Evolutionary conservation across 192 early-diverging fungal genomes (phyloP).

Genomic region (Coemansia sp.): DNA sequence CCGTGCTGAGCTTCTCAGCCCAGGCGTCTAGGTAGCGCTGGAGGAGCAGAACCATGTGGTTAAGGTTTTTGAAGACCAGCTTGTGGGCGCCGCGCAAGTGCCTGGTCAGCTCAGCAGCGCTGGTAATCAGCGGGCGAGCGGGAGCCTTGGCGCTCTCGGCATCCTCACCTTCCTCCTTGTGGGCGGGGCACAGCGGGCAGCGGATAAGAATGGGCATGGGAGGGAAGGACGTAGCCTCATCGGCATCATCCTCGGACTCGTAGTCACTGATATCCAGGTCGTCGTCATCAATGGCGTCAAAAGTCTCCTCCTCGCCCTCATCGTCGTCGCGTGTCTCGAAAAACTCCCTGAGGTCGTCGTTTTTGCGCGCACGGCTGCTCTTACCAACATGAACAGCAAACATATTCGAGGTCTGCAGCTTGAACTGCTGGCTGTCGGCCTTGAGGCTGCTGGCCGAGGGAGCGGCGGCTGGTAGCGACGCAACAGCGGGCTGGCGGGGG

Average conservation of each 20-base stretch:
- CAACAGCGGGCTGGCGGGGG: background rate
- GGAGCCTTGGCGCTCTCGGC: background rate
- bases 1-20: conserved; percentile 57
- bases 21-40: conserved; percentile 75
- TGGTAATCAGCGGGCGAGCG: conserved; percentile 40
- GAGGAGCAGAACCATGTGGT: conserved; percentile 74
- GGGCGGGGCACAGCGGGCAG: conserved; percentile 68
- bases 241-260: conserved; percentile 47
- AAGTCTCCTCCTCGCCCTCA: conserved; percentile 27
- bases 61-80: conserved; percentile 65
- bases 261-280: conserved; percentile 46
- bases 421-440: conserved; percentile 18
- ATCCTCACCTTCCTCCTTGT: background rate
- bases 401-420: conserved; percentile 41
- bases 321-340: conserved; percentile 40
- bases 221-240: conserved; percentile 42
- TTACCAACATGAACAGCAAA: conserved; percentile 39
- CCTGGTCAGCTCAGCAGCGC: conserved; percentile 61
- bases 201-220: conserved; percentile 57
- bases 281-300: conserved; percentile 43
- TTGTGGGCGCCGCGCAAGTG: conserved; percentile 69
- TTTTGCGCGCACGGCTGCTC: conserved; percentile 38
- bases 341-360: conserved; percentile 44
- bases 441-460: conserved; percentile 7
- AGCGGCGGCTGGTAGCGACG: background rate